A percentile compares a stretch with the other conserved stretches of the same genome.
Conservation (phyloP, 768 basidiomycete genomes). For the Boletus coccyginus region DNA sequence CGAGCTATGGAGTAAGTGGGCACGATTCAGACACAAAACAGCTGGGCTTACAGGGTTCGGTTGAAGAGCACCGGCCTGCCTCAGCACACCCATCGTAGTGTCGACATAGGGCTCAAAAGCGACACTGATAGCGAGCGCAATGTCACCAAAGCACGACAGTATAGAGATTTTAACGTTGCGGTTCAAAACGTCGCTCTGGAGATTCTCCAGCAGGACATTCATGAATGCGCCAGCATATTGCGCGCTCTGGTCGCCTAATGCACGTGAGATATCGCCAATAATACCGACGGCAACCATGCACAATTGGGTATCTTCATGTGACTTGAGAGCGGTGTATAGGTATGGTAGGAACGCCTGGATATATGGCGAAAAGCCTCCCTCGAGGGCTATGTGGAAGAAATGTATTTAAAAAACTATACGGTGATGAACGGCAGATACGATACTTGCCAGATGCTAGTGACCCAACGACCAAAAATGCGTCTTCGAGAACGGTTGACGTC, state of each 20-base stretch:
- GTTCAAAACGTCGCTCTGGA: slow-evolving; percentile 87
- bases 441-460: slow-evolving; percentile 70
- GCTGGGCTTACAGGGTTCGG: slow-evolving; percentile 72
- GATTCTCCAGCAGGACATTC: slow-evolving; percentile 85
- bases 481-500: slow-evolving; percentile 92
- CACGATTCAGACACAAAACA: background rate
- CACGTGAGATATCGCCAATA: slow-evolving; percentile 95
- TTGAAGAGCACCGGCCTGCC: slow-evolving; percentile 85
- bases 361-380: slow-evolving; percentile 76
- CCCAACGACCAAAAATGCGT: slow-evolving; percentile 93
- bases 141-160: slow-evolving; percentile 92
- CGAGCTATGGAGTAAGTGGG: slow-evolving; percentile 3
- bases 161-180: slow-evolving; percentile 97
- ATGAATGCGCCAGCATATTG: slow-evolving; percentile 89
- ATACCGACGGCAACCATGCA: slow-evolving; percentile 95
- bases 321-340: slow-evolving; percentile 85
- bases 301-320: slow-evolving; percentile 92
- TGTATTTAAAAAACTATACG: background rate
- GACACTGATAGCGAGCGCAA: slow-evolving; percentile 87
- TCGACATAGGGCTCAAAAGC: slow-evolving; percentile 86
- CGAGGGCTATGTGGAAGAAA: slow-evolving; percentile 54
- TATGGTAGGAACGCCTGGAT: slow-evolving; percentile 81
- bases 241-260: slow-evolving; percentile 78
- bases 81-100: slow-evolving; percentile 86
- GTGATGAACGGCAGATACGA: background rate